These are phyloP conservation scores for Dictyostelium citrinum DNA, from an alignment of 78 protist species.

Conservation along the genomic window DNA sequence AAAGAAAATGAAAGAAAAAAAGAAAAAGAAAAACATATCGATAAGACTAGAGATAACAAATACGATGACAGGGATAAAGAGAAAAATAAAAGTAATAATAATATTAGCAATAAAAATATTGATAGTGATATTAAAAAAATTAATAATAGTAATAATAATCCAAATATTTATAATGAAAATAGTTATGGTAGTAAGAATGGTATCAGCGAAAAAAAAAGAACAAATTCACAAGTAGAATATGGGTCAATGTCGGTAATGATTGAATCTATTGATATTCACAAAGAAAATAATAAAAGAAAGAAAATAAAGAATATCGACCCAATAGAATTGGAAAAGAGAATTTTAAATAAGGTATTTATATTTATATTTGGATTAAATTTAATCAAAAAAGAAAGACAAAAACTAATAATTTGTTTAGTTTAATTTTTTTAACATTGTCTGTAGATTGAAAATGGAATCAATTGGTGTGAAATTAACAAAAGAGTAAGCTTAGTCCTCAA, in stretches of 20 bases:
- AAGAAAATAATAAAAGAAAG: not conserved
- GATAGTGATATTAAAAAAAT: not conserved
- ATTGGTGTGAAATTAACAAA: not conserved
- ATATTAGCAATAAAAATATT: too few species aligned
- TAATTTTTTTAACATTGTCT: not conserved
- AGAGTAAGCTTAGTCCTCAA: not conserved
- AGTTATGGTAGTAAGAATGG: not conserved
- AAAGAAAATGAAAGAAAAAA: too few species aligned
- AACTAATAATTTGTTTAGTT: too few species aligned
- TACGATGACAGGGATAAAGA: not conserved
- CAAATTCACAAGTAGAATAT: not conserved
- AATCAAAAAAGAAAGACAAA: too few species aligned
- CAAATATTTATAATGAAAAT: not conserved
- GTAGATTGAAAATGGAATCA: not conserved
- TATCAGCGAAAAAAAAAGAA: not conserved
- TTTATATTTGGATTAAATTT: too few species aligned
- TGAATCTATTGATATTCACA: not conserved
- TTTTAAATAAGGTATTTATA: not conserved
- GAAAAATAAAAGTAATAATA: too few species aligned
- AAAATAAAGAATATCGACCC: not conserved
- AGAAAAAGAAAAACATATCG: not conserved
- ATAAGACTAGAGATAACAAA: too few species aligned
- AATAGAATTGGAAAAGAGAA: not conserved
- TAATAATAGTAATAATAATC: not conserved
- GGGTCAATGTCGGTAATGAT: not conserved